Evolutionary conservation across 768 basidiomycete genomes (phyloP).

Genomic region (Flagelloscypha sp.): DNA sequence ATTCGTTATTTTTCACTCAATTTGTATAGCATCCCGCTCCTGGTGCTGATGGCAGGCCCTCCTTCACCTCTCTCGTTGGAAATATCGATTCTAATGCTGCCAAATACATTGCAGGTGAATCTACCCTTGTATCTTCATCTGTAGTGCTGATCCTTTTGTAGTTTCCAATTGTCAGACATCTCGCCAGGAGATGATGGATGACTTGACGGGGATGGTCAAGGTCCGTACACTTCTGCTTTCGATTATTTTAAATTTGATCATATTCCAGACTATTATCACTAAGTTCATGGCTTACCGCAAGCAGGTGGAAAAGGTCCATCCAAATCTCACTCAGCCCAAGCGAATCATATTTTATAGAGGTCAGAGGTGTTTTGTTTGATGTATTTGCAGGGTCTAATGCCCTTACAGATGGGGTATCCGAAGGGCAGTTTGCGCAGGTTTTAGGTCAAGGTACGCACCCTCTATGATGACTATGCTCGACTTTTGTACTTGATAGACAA

Average conservation of each 20-base stretch:
- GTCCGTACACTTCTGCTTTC: conserved; percentile 17
- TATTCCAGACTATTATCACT: conserved; percentile 38
- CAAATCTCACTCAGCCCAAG: conserved; percentile 39
- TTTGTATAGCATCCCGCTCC: conserved; percentile 63
- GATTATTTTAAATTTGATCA: neutral
- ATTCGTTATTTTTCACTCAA: conserved; percentile 1
- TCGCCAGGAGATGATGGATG: conserved; percentile 70
- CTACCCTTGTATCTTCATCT: neutral
- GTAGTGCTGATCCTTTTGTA: conserved; percentile 15
- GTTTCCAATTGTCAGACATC: conserved; percentile 60
- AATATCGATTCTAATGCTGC: conserved; percentile 71
- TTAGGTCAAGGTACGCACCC: conserved; percentile 55
- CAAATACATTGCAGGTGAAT: conserved; percentile 44
- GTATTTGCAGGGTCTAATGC: conserved; percentile 12
- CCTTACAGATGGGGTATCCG: conserved; percentile 34
- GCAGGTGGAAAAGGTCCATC: conserved; percentile 41
- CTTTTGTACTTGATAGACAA: no score
- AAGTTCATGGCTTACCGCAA: conserved; percentile 55
- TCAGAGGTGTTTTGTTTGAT: conserved; percentile 18
- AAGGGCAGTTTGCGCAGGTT: conserved; percentile 31
- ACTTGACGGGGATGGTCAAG: conserved; percentile 56
- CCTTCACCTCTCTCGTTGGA: conserved; percentile 73
- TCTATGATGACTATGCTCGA: no score
- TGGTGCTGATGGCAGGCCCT: conserved; percentile 70
- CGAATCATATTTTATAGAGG: conserved; percentile 74